Base-by-base conservation (phyloP, 768 basidiomycete genomes). In the Termitomyces sp. region DNA sequence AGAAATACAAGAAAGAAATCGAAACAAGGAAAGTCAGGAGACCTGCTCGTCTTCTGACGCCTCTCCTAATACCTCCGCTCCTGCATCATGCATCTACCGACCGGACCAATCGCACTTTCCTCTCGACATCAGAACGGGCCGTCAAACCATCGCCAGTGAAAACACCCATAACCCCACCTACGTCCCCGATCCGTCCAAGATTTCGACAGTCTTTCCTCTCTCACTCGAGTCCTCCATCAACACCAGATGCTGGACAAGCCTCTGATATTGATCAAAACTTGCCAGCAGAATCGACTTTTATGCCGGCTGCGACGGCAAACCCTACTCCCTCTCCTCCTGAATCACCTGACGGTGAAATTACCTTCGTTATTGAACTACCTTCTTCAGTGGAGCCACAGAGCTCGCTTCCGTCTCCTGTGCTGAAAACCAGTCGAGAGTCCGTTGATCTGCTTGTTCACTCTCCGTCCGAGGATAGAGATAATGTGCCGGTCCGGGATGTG, bases 1-100 rank as follows among this genome's bases (percentile, higher is more conserved):
- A 75, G 54, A 72, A 73, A 37, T 77, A 77, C 62, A 75, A 78
- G 58, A 64, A 58, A 4, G 60, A 61, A 34, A 34, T 66, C 41
- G 28, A 52, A 28, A 54, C 56, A 22, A 57, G 53, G 29, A 42
- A 34, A 7, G 48, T 36, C 16, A 55, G 53, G 50, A 62, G 58
- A 49, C 55, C 53, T n/a, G 42, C 60, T 13, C 56, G 31, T n/a
- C 50, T 50, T 10, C 34, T 62, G 41, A 51, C 60, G 5, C 64
- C 60, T 26, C 59, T 63, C 31, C 42, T 58, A 3, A 61, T 64
- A 54, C 59, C 57, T 33, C 56, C 58, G 9, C 60, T 60, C 5
- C 26, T 61, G 26, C 37, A 28, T 29, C 12, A 8, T 29, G 12
- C n/a, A 13, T 47, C 64, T 20, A 36, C 51, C 18, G 51, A 58